Conservation (phyloP, 768 basidiomycete species). For the Sporobolomyces pararoseus region DNA sequence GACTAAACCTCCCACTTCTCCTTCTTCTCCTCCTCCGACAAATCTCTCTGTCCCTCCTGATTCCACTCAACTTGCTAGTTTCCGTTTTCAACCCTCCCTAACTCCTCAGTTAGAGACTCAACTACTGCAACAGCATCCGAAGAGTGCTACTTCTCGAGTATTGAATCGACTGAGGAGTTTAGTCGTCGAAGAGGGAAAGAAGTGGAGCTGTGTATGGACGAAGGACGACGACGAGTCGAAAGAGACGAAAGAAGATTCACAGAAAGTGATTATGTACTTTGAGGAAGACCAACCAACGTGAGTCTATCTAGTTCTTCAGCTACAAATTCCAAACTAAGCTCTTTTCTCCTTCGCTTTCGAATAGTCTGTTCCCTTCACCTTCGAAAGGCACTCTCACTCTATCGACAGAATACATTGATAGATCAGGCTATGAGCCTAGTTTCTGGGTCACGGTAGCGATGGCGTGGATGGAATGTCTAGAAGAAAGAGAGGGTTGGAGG, state of each 20-base stretch:
- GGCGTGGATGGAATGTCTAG: neutral
- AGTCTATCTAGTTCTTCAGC: neutral
- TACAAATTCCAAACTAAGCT: too few relatives aligned
- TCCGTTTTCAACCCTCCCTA: neutral
- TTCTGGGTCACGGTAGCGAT: conserved; percentile 27
- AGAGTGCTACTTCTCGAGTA: too few relatives aligned
- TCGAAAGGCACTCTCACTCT: conserved; percentile 12
- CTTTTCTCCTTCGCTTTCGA: neutral
- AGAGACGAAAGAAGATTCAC: neutral
- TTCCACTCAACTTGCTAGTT: neutral
- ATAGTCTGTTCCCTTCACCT: conserved; percentile 15
- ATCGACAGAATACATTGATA: neutral
- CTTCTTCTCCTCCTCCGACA: neutral
- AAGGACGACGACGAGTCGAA: neutral
- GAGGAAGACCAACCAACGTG: neutral
- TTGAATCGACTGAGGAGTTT: neutral
- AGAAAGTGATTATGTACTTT: conserved; percentile 3
- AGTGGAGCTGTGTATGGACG: conserved; percentile 3
- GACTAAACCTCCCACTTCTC: neutral
- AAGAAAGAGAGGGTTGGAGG: conserved; percentile 17
- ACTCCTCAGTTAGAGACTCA: neutral
- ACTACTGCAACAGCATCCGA: neutral
- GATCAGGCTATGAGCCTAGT: conserved; percentile 17
- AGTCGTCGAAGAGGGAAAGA: conserved; percentile 2
- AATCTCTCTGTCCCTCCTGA: too few relatives aligned